Evolutionary conservation across 768 basidiomycete genomes (phyloP), one percentile per base, ranked within the genome.

Genomic region (Lactifluus piperatus): DNA sequence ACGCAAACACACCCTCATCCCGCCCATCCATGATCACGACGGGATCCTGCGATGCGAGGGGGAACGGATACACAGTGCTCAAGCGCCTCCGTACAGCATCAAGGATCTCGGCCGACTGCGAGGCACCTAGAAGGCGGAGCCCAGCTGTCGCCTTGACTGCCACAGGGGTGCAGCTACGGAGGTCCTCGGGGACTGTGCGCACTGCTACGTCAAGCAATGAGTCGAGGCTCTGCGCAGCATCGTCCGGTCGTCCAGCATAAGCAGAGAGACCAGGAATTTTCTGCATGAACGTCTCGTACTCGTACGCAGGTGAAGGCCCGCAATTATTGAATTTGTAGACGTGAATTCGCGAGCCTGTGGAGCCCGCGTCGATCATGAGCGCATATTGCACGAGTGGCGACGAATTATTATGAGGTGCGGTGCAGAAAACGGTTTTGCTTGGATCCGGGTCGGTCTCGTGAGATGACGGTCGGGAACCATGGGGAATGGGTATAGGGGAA

Each of bases 241-340:
- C 85, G 10, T 72, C 68, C 0, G 94, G 86, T 10, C 77, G 70
- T 14, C 71, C 79, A 0, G 75, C 75, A 67, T 78, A 94, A 0
- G 73, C 68, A 0, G 88, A 91, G 2, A 98, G 75, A 0, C 95
- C 94, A 0, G 91, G 91, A 27, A 87, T 78, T 7, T 79, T 84
- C 78, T 83, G 81, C 68, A 81, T 81, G 79, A 97, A 98, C 7
- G 88, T 87, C 69, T 99, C 97, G 75, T 94, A 94, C 70, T 98
- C 95, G 72, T 89, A 90, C 22, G 76, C 69, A 1, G 93, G 84
- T 0, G 87, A 81, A 0, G 85, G 71, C 0, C 77, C 76, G 75
- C 93, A 94, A 76, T 93, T 85, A 79, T 95, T 80, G 82, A 98
- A 97, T 70, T 97, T 98, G 85, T 98, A 99, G 32, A 98, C 80